A percentile compares a stretch with the other conserved stretches of the same genome.
These are phyloP conservation scores for Lachnellula occidentalis DNA, from an alignment of 2,329 filamentous ascomycete genomes.

Conservation along the genomic window DNA sequence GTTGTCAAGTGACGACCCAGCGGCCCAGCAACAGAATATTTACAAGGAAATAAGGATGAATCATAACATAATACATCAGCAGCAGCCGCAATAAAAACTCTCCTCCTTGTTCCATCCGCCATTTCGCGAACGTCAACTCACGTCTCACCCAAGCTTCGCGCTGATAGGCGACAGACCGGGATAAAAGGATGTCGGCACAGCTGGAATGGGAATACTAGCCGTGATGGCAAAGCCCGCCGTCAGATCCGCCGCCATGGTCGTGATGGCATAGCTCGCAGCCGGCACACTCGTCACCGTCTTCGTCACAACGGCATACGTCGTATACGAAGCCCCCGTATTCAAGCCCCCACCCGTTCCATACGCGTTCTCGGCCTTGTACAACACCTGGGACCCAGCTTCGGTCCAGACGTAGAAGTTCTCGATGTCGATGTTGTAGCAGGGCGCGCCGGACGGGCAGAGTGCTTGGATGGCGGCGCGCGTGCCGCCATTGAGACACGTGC, in stretches of 20 bases:
- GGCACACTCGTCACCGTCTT: conserved; percentile 8
- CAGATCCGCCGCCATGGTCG: conserved; percentile 11
- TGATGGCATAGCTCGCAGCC: conserved; percentile 1
- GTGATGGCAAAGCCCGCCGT: conserved; percentile 8
- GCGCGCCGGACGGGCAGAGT: conserved; percentile 43
- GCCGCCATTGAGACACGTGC: conserved; percentile 39
- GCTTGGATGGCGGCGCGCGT: conserved; percentile 48
- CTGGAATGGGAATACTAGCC: conserved; percentile 12
- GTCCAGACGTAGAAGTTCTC: conserved; percentile 49
- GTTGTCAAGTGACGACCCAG: neutral
- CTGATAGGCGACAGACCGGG: conserved; percentile 9
- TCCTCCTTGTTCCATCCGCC: no score
- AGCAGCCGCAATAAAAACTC: no score
- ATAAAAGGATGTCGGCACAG: conserved; percentile 16
- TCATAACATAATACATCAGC: no score
- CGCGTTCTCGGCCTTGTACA: conserved; percentile 44
- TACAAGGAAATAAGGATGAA: no score
- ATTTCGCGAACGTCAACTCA: neutral
- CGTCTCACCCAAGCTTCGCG: neutral
- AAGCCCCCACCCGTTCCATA: conserved; percentile 46
- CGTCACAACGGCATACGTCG: conserved; percentile 12
- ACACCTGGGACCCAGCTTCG: conserved; percentile 36
- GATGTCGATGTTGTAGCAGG: conserved; percentile 48
- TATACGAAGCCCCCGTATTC: conserved; percentile 14
- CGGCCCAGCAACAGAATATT: no score